Evolutionary conservation across 345 rosid species (phyloP).

Genomic region (Citrus hindsii): DNA sequence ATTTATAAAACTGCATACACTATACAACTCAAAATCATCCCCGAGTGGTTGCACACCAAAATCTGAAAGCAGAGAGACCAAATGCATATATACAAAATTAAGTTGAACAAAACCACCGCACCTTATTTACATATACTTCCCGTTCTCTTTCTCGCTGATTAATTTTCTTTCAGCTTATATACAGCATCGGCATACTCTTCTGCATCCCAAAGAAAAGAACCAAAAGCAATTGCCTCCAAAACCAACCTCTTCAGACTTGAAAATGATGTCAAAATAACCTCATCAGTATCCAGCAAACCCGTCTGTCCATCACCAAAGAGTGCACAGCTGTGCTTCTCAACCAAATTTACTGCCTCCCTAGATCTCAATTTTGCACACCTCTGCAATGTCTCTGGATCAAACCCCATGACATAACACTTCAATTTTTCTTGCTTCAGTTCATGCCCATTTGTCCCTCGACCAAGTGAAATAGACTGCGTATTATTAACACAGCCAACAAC

Average conservation of each 20-base stretch:
- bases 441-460: constrained; percentile 22
- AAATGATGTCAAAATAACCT: constrained; percentile 65
- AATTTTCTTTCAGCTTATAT: constrained; percentile 62
- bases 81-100: constrained; percentile 19
- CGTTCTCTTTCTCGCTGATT: not conserved
- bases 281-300: constrained; percentile 30
- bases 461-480: constrained; percentile 7
- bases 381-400: constrained; percentile 64
- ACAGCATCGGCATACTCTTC: constrained; percentile 61
- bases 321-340: constrained; percentile 71
- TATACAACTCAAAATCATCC: constrained; percentile 8
- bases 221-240: constrained; percentile 90
- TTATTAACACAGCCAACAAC: constrained; percentile 36
- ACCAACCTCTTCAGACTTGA: constrained; percentile 85
- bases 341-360: constrained; percentile 58
- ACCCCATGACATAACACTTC: constrained; percentile 60
- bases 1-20: constrained; percentile 7
- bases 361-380: constrained; percentile 70
- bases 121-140: not conserved
- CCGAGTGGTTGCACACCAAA: not conserved
- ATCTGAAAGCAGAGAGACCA: constrained; percentile 1
- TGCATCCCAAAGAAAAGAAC: constrained; percentile 91
- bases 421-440: constrained; percentile 32
- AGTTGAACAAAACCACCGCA: not conserved
- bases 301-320: constrained; percentile 57